phyloP scores from a whole-genome alignment of 2,329 filamentous ascomycete genomes.

The Leptographium radiaticola region DNA sequence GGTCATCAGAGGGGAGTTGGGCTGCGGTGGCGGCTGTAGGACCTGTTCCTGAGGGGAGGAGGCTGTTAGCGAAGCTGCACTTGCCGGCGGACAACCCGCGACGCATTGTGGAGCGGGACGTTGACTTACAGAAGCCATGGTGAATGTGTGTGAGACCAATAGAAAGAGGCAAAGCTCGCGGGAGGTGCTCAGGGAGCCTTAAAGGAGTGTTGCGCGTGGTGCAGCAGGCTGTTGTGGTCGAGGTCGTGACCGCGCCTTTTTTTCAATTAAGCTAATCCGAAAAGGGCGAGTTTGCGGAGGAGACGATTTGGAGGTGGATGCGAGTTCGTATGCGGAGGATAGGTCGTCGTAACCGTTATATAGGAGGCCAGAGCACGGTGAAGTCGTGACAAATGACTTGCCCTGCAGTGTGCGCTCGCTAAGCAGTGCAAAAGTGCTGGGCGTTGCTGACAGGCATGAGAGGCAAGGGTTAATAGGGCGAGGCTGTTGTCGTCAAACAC shows the following conservation, averaged over 20 bases:
- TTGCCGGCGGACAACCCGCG: background rate
- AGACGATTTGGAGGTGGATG: background rate
- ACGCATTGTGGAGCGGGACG: too few relatives aligned
- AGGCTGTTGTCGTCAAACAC: background rate
- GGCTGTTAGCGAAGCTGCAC: background rate
- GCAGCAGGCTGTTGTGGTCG: background rate
- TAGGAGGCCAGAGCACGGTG: background rate
- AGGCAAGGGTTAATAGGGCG: background rate
- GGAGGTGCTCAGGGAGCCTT: background rate
- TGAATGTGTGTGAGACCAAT: background rate
- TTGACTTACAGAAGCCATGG: constrained; percentile 1
- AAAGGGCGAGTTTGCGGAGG: background rate
- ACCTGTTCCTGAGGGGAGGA: constrained; percentile 1
- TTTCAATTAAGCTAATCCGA: background rate
- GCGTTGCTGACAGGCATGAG: background rate
- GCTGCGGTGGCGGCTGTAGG: constrained; percentile 7
- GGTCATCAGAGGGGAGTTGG: constrained; percentile 12
- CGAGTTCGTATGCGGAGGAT: background rate
- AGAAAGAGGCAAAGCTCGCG: background rate
- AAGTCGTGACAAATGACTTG: too few relatives aligned
- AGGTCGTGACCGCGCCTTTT: background rate
- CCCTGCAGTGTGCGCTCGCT: too few relatives aligned
- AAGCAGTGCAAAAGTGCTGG: too few relatives aligned
- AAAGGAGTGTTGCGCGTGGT: background rate
- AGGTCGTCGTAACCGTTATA: background rate